Evolutionary conservation across 73 alveolate species (phyloP).

Genomic region (Vitrella brassicaformis): DNA sequence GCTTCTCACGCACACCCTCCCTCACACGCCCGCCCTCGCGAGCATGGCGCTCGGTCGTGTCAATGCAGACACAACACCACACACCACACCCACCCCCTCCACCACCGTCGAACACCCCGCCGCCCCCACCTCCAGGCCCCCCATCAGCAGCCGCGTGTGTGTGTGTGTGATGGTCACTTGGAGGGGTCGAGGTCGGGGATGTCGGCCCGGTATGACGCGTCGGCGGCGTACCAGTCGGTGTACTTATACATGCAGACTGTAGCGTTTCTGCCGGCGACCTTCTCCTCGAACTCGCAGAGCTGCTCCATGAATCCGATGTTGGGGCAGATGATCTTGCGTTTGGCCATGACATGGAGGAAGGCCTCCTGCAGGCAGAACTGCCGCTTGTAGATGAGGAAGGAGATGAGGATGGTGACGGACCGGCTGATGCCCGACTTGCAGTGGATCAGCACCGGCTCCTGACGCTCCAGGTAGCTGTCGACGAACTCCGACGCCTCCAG

Average conservation of each 20-base stretch:
- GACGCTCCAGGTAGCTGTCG: neutral
- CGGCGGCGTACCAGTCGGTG: neutral
- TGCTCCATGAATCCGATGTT: conserved; percentile 30
- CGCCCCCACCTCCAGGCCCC: no score
- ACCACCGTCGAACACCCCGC: no score
- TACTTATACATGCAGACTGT: neutral
- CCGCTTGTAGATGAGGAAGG: neutral
- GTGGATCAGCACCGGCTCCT: conserved; percentile 17
- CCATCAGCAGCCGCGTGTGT: no score
- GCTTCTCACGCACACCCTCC: no score
- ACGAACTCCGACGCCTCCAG: conserved; percentile 19
- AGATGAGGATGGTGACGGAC: neutral
- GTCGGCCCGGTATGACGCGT: neutral
- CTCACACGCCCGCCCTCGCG: no score
- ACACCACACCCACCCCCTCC: no score
- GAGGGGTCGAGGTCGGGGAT: neutral
- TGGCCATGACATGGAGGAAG: neutral
- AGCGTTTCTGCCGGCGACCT: neutral
- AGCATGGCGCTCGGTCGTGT: no score
- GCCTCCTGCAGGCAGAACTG: neutral
- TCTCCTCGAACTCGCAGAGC: conserved; percentile 15
- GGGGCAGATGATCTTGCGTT: conserved; percentile 10
- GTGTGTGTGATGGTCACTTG: no score
- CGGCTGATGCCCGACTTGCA: conserved; percentile 6
- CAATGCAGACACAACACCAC: no score